Evolutionary conservation across 805 yeast species (phyloP), one percentile per base, ranked within the genome.

Genomic region (Blastobotrys chiropterorum): DNA sequence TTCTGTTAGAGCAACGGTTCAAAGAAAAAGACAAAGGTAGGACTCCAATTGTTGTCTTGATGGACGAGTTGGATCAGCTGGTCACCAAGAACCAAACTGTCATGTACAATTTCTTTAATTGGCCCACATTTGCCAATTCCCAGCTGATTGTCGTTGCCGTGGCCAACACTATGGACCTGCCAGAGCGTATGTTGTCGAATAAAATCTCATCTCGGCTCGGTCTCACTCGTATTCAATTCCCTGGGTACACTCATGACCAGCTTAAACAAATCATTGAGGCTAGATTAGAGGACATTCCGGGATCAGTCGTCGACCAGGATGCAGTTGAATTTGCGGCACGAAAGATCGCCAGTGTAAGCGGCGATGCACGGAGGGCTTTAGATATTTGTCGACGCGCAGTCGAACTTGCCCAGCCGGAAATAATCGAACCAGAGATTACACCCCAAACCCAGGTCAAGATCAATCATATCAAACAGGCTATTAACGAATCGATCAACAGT

Each of bases 151-250:
- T 94, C 1, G 75, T 94, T 42, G 97, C 98, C 0, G 90, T 94
- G 30, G 97, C 98, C 2, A 94, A 94, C 66, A 90, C 97, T 0
- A 90, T 94, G 97, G 98, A 94, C 70, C 71, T 94, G 46, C 98
- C 99, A 0, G 99, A 94, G 65, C 74, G 97, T 49, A 76, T 83
- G 48, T 72, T 94, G 40, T 82, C 94, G 16, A 92, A 89, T 67
- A 94, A 94, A 67, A 85, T 90, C 2, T 85, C 96, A 0, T 88
- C 97, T 1, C 80, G 99, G 58, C 73, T 94, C 53, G 99, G 99
- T 1, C 74, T 90, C 38, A 81, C 86, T 7, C 79, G 98, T 67
- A 78, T 92, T 41, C 87, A 86, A 67, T 94, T 94, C 62, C 80
- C 89, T 0, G 97, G 98, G 2, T 94, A 94, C 65, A 82, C 90